These are phyloP conservation scores for Auxenochlorella pyrenoidosa DNA, from an alignment of 139 green algal genomes.

Conservation along the genomic window DNA sequence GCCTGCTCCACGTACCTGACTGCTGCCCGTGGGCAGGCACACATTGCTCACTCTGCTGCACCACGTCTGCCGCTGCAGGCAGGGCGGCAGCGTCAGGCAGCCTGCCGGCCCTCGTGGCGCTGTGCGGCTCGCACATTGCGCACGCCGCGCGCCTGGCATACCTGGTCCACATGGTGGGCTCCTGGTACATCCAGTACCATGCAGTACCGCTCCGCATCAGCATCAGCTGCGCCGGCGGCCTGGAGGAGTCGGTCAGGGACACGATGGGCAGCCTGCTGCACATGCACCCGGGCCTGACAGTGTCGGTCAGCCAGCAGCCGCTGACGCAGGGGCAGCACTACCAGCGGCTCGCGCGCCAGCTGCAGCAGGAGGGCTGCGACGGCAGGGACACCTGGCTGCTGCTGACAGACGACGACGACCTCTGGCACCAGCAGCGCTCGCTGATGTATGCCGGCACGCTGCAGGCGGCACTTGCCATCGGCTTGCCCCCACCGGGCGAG, in stretches of 20 bases:
- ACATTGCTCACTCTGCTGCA: neutral
- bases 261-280: neutral
- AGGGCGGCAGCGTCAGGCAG: neutral
- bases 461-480: neutral
- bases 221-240: neutral
- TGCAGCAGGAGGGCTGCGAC: neutral
- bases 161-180: neutral
- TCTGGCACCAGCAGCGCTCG: neutral
- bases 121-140: neutral
- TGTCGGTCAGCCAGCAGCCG: neutral
- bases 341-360: neutral
- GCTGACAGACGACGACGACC: neutral
- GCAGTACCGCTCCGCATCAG: neutral
- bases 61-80: neutral
- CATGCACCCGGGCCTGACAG: neutral
- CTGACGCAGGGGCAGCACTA: conserved; percentile 2
- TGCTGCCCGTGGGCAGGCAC: too few species aligned
- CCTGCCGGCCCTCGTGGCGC: neutral
- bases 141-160: neutral
- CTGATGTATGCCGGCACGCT: neutral
- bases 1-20: too few species aligned
- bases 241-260: neutral
- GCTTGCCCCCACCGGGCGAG: neutral
- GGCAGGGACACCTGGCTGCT: neutral
- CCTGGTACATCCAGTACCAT: neutral